Conservation (phyloP, 1,284 basidiomycete genomes). For the Pseudozyma tsukubaensis region DNA sequence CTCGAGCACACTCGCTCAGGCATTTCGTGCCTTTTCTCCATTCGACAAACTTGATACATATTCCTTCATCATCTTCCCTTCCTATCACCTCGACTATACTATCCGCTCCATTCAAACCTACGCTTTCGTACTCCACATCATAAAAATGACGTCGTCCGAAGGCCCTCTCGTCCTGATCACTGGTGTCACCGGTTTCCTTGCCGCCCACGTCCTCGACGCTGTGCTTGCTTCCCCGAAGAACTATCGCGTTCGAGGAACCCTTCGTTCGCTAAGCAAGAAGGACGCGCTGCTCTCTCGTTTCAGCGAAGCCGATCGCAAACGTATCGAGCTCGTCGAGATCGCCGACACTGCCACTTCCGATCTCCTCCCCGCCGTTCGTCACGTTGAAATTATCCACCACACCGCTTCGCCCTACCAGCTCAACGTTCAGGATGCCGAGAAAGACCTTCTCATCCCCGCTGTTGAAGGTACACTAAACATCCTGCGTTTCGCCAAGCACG, state of each 20-base stretch:
- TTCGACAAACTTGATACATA: too few species aligned
- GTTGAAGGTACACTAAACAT: constrained; percentile 68
- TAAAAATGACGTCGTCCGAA: too few species aligned
- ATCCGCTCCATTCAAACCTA: too few species aligned
- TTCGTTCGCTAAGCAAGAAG: constrained; percentile 53
- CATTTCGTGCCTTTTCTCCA: too few species aligned
- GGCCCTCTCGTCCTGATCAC: constrained; percentile 58
- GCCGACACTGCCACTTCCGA: constrained; percentile 67
- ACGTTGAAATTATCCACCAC: constrained; percentile 53
- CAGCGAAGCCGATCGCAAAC: constrained; percentile 30
- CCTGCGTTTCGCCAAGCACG: constrained; percentile 58
- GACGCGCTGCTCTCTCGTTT: constrained; percentile 53
- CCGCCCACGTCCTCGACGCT: constrained; percentile 58
- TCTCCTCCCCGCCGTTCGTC: constrained; percentile 63
- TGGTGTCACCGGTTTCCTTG: constrained; percentile 61
- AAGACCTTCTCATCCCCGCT: constrained; percentile 67
- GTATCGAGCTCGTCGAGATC: constrained; percentile 63
- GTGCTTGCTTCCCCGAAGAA: constrained; percentile 49
- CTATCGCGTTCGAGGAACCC: constrained; percentile 61
- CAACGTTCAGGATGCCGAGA: constrained; percentile 62
- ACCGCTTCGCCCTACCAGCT: constrained; percentile 61
- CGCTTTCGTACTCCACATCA: too few species aligned
- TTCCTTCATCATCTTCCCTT: too few species aligned
- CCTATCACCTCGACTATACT: too few species aligned
- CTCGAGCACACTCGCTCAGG: too few species aligned